These are phyloP conservation scores for Stevia rebaudiana DNA, from an alignment of 140 eudicot species.

Conservation along the genomic window DNA sequence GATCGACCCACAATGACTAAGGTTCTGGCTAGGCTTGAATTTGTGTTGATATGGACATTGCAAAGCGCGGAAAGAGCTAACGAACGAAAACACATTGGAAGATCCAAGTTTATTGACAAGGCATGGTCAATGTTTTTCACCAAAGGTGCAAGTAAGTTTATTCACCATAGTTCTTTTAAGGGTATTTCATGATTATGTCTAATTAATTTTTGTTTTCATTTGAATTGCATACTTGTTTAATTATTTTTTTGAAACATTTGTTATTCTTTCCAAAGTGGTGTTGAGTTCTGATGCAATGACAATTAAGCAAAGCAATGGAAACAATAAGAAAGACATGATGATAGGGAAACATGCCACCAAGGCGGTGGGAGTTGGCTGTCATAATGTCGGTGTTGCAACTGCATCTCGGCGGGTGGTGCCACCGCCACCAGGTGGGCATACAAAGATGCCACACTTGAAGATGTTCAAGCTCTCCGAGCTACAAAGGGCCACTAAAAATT, in stretches of 20 bases:
- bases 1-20: no score
- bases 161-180: no score
- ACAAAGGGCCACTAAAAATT: conserved; percentile 14
- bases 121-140: conserved; percentile 15
- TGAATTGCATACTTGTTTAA: no score
- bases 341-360: background rate
- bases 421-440: background rate
- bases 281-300: conserved; percentile 10
- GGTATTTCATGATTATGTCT: no score
- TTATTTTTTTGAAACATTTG: no score
- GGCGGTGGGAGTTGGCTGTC: no score
- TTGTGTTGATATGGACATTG: background rate
- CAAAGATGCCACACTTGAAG: conserved; percentile 1
- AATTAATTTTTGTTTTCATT: background rate
- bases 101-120: conserved; percentile 7
- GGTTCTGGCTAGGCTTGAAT: no score
- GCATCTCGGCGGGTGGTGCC: background rate
- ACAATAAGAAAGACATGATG: conserved; percentile 15
- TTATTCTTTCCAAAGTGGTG: background rate
- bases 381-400: no score
- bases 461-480: conserved; percentile 16
- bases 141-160: conserved; percentile 22
- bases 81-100: conserved; percentile 10
- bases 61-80: conserved; percentile 1
- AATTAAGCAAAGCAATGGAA: conserved; percentile 1